These are phyloP conservation scores for Guadua angustifolia DNA, from an alignment of 176 grass and related monocot species.

Conservation along the genomic window DNA sequence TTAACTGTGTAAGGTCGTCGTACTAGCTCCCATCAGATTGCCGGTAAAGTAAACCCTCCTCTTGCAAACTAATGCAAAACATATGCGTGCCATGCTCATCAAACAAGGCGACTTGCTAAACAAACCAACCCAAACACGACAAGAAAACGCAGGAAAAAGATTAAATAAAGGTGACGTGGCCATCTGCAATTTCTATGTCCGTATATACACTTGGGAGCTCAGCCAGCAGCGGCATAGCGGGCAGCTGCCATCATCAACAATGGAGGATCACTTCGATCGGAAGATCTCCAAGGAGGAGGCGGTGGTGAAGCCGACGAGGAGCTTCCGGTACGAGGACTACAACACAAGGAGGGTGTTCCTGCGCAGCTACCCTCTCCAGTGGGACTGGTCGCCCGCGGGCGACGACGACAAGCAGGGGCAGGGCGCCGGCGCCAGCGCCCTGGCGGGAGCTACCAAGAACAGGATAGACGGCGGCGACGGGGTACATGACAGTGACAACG, in stretches of 20 bases:
- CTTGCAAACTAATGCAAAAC: conserved; percentile 32
- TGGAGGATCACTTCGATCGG: conserved; percentile 36
- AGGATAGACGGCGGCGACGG: background rate
- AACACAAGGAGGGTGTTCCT: conserved; percentile 72
- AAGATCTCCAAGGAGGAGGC: conserved; percentile 30
- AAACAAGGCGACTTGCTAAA: background rate
- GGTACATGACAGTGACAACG: background rate
- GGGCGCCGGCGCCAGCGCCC: background rate
- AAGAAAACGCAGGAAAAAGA: background rate
- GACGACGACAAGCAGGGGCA: background rate
- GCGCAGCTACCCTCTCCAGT: conserved; percentile 85
- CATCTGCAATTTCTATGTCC: background rate
- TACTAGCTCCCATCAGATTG: conserved; percentile 53
- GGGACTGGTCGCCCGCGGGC: conserved; percentile 46
- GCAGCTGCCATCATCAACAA: background rate
- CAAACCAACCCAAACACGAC: background rate
- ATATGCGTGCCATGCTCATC: conserved; percentile 48
- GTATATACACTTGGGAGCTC: conserved; percentile 33
- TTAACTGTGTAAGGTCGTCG: background rate
- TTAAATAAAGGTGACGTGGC: background rate
- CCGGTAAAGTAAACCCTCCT: conserved; percentile 53
- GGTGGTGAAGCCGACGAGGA: conserved; percentile 45
- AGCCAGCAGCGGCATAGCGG: background rate
- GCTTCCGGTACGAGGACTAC: conserved; percentile 90
- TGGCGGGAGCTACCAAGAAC: background rate